Evolutionary conservation across 305 asterid species (phyloP).

Genomic region (Salvia sclarea): DNA sequence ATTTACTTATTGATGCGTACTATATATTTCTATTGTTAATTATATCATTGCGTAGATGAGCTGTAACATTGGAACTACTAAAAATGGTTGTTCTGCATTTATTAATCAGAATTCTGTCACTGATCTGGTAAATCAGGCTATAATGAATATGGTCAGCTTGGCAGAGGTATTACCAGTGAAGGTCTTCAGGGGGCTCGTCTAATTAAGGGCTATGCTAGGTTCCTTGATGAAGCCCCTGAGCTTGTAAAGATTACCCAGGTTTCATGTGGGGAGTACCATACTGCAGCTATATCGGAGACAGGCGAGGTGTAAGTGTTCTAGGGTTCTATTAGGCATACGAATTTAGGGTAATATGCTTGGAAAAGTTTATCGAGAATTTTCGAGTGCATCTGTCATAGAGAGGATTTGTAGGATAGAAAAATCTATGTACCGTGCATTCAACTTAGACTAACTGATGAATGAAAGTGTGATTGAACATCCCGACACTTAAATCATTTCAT

Average conservation of each 20-base stretch:
- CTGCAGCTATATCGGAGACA: slow-evolving; percentile 85
- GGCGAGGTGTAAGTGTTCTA: slow-evolving; percentile 98
- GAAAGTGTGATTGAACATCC: background rate
- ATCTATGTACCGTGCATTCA: slow-evolving; percentile 12
- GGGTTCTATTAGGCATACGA: slow-evolving; percentile 50
- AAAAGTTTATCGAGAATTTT: slow-evolving; percentile 34
- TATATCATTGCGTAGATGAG: slow-evolving; percentile 23
- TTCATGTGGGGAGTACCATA: slow-evolving; percentile 96
- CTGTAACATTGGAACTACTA: slow-evolving; percentile 35
- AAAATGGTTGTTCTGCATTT: slow-evolving; percentile 26
- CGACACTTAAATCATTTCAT: background rate
- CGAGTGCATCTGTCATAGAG: slow-evolving; percentile 27
- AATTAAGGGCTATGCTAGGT: slow-evolving; percentile 79
- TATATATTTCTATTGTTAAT: slow-evolving; percentile 2
- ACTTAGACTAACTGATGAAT: background rate
- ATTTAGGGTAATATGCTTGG: slow-evolving; percentile 42
- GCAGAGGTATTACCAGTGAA: slow-evolving; percentile 95
- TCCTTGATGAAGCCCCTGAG: slow-evolving; percentile 97
- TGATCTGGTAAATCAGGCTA: slow-evolving; percentile 87
- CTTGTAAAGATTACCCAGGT: slow-evolving; percentile 83
- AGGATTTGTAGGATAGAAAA: background rate
- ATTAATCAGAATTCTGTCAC: slow-evolving; percentile 58
- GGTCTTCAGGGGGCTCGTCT: slow-evolving; percentile 95
- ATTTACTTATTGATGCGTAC: slow-evolving; percentile 14
- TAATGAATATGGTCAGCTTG: slow-evolving; percentile 98